These are phyloP conservation scores for Jamesozyma spencerorum DNA, from an alignment of 805 yeast genomes.

Conservation along the genomic window DNA sequence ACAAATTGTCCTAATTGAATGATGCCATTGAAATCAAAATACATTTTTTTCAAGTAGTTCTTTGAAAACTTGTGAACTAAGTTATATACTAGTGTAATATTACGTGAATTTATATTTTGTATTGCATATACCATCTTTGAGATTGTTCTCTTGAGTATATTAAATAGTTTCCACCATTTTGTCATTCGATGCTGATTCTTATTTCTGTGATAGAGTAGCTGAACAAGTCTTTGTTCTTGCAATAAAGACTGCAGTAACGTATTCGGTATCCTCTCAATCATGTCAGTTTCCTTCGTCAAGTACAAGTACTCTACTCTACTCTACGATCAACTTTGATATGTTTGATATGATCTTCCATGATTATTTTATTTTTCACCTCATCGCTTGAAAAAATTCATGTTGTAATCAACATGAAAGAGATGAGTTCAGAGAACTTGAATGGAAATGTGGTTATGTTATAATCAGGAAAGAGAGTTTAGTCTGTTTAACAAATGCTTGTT, in stretches of 20 bases:
- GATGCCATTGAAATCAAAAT: constrained; percentile 54
- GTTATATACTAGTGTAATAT: constrained; percentile 8
- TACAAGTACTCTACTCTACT: too few species aligned
- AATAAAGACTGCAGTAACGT: constrained; percentile 13
- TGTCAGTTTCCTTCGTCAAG: too few species aligned
- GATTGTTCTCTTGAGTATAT: constrained; percentile 50
- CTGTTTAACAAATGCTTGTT: too few species aligned
- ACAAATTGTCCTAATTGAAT: constrained; percentile 71
- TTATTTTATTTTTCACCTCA: too few species aligned
- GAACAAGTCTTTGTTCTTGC: constrained; percentile 51
- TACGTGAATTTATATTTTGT: constrained; percentile 23
- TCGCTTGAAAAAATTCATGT: too few species aligned
- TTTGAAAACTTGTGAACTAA: constrained; percentile 25
- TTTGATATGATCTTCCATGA: too few species aligned
- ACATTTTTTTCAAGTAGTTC: constrained; percentile 39
- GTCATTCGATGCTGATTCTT: constrained; percentile 67
- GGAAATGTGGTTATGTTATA: too few species aligned
- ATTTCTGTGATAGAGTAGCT: constrained; percentile 59
- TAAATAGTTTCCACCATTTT: constrained; percentile 68
- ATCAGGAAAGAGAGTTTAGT: too few species aligned
- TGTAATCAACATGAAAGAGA: too few species aligned
- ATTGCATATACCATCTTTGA: constrained; percentile 8
- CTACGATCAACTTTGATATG: too few species aligned
- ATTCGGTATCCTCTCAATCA: neutral
- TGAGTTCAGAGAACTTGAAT: too few species aligned